These are phyloP conservation scores for Candida verbasci DNA, from an alignment of 805 yeast genomes.

Conservation along the genomic window DNA sequence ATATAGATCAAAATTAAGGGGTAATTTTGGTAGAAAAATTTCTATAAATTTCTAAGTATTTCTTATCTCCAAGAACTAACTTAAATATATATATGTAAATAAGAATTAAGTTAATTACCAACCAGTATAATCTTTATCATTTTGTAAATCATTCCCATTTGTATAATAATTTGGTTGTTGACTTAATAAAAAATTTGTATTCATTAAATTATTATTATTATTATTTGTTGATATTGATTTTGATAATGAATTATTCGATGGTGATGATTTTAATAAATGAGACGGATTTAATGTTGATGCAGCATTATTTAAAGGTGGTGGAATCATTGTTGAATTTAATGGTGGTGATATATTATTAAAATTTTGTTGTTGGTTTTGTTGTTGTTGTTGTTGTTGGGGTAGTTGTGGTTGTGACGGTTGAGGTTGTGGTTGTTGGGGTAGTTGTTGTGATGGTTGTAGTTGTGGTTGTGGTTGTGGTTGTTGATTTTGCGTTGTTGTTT, in stretches of 20 bases:
- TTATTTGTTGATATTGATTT: background rate
- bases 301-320: conserved; percentile 14
- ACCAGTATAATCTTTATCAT: conserved; percentile 3
- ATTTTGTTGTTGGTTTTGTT: background rate
- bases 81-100: too few species aligned
- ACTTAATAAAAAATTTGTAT: background rate
- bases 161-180: background rate
- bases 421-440: conserved; percentile 11
- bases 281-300: conserved; percentile 25
- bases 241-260: background rate
- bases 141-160: conserved; percentile 2
- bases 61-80: too few species aligned
- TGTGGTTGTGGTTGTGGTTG: conserved; percentile 1
- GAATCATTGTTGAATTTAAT: background rate
- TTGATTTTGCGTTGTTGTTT: background rate
- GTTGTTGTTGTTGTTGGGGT: background rate
- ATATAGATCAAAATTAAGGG: too few species aligned
- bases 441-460: background rate
- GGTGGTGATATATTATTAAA: conserved; percentile 4
- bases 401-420: background rate
- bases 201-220: background rate
- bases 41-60: too few species aligned
- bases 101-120: too few species aligned
- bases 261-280: conserved; percentile 15
- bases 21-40: too few species aligned